Base-by-base conservation (phyloP, 2,329 filamentous ascomycete species). In the Monosporascus cannonballus region DNA sequence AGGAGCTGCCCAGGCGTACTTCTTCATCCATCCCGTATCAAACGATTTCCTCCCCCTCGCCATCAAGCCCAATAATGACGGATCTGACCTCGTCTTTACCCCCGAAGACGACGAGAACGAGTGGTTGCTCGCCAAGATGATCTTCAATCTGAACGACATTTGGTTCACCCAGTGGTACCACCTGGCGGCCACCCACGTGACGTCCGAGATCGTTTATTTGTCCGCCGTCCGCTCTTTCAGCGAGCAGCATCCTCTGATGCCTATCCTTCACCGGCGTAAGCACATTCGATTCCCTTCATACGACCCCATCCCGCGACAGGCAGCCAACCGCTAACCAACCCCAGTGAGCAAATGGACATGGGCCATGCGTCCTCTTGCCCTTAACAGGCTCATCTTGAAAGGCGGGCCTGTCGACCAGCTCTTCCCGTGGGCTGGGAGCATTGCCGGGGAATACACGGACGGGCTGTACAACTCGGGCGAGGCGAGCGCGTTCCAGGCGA, bases 101-200 rank as follows among this genome's bases (percentile, higher is more conserved):
- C 75, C 76, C 2, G 58, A 67, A 1, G 76, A 79, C 53, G 49
- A 56, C 0, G 24, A 60, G 3, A 68, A 70, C n/a, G 76, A 80
- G 61, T 79, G 76, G 76, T 60, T 76, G 6, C 61, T 79, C 4
- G 77, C 76, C 6, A 79, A 79, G 64, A 72, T 77, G 44, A 68
- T 75, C 58, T 76, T 75, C 59, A 76, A 77, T 48, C 61, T 66
- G 25, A 77, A 78, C 49, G 74, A 78, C 56, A 66, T 77, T 37
- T 77, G 72, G 62, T 69, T 73, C 53, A 64, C 66, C 0, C 72
- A 76, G 50, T 72, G 69, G 62, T 67, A 70, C 52, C 75, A 78
- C 55, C 62, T 78, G 1, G 69, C 70, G 2, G 62, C 62, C n/a
- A 72, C 71, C 0, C 76, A 79, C 55, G 69, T 67, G 17, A 69